Conservation (phyloP, 2,329 filamentous ascomycete genomes). For the Cladophialophora immunda region DNA sequence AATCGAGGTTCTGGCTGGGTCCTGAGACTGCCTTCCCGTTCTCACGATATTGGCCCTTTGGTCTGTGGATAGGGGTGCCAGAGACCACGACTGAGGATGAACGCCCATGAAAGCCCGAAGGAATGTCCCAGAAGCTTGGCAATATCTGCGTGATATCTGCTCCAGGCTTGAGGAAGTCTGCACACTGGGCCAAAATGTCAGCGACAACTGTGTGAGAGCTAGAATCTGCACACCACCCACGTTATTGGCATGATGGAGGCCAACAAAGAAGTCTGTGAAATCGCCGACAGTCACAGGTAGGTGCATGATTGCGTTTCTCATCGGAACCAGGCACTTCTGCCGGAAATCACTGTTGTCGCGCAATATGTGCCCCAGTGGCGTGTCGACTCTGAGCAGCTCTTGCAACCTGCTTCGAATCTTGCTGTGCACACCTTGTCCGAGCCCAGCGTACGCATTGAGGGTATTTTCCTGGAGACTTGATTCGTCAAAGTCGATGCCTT, state of each 20-base stretch:
- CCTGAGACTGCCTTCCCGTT: not conserved
- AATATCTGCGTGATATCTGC: slow-evolving; percentile 15
- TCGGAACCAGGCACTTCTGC: not conserved
- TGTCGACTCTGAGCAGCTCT: slow-evolving; percentile 22
- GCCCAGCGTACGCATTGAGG: slow-evolving; percentile 61
- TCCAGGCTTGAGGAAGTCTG: slow-evolving; percentile 18
- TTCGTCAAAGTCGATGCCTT: slow-evolving; percentile 18
- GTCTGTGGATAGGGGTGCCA: slow-evolving; percentile 55
- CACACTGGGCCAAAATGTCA: slow-evolving; percentile 12
- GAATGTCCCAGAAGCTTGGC: slow-evolving; percentile 28
- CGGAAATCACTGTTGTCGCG: slow-evolving; percentile 16
- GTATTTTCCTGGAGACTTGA: slow-evolving; percentile 42
- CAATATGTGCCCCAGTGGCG: slow-evolving; percentile 10
- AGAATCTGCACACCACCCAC: slow-evolving; percentile 6
- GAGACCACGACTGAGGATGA: slow-evolving; percentile 79
- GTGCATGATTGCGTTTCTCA: slow-evolving; percentile 59
- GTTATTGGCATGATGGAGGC: slow-evolving; percentile 23
- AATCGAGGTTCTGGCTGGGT: slow-evolving; percentile 72
- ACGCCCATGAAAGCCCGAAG: slow-evolving; percentile 30
- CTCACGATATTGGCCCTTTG: slow-evolving; percentile 26
- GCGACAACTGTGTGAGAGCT: not conserved
- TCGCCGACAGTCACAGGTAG: slow-evolving; percentile 65
- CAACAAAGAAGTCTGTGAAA: slow-evolving; percentile 65
- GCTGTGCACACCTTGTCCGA: slow-evolving; percentile 51
- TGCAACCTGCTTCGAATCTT: slow-evolving; percentile 53